Percentiles rank a stretch among this genome's conserved stretches.
Evolutionary conservation across 2,329 filamentous ascomycete species (phyloP).

Genomic region (Xylariaceae sp.): DNA sequence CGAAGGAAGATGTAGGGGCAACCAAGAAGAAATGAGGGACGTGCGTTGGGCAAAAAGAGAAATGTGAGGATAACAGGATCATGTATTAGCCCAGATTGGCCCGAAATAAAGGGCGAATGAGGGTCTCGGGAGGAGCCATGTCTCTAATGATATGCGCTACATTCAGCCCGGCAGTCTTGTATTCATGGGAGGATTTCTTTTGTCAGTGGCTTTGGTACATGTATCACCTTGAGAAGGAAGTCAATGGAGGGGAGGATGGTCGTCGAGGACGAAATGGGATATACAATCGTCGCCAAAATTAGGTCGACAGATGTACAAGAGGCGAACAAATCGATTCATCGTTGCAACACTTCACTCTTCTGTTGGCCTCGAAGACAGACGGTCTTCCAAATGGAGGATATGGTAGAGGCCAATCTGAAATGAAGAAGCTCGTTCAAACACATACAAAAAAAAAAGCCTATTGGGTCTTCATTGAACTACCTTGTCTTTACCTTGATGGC

Average conservation of each 20-base stretch:
- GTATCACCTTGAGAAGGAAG: conserved; percentile 17
- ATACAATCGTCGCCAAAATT: no score
- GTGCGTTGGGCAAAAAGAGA: not conserved
- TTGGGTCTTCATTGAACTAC: no score
- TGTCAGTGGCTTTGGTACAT: conserved; percentile 22
- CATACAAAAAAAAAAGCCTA: no score
- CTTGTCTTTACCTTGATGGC: no score
- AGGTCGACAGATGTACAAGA: no score
- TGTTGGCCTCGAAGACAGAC: no score
- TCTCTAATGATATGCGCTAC: conserved; percentile 4
- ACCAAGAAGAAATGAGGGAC: not conserved
- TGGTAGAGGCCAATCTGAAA: no score
- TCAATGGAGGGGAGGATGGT: not conserved
- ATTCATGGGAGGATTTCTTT: conserved; percentile 27
- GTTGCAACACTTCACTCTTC: no score
- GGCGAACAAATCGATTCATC: no score
- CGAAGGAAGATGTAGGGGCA: conserved; percentile 26
- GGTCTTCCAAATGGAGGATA: no score
- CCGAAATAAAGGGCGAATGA: not conserved
- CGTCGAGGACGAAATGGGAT: no score
- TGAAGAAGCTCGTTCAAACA: no score
- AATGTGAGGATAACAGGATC: conserved; percentile 11
- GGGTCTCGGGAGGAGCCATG: not conserved
- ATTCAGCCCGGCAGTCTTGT: conserved; percentile 25
- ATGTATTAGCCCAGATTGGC: not conserved